Conservation (phyloP, 1,284 basidiomycete genomes). For the Marasmius oreades region DNA sequence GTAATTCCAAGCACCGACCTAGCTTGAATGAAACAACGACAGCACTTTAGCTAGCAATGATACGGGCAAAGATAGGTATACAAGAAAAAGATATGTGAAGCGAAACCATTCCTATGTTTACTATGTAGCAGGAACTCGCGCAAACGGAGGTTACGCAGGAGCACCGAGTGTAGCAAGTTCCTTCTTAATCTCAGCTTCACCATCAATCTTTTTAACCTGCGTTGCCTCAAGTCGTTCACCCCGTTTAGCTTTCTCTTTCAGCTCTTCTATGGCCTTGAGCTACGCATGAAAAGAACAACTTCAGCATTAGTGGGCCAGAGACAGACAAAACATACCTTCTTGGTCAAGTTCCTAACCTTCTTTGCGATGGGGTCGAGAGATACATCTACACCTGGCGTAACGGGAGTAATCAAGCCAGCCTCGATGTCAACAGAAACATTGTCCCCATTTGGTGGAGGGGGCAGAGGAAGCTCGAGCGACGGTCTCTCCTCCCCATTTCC, state of each 20-base stretch:
- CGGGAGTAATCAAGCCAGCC: conserved; percentile 37
- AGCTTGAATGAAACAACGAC: background rate
- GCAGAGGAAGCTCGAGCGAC: conserved; percentile 17
- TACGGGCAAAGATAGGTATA: background rate
- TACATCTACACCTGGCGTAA: conserved; percentile 57
- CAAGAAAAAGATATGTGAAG: background rate
- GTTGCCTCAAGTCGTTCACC: conserved; percentile 92
- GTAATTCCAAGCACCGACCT: background rate
- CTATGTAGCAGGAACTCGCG: background rate
- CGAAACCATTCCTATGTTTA: background rate
- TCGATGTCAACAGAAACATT: conserved; percentile 14
- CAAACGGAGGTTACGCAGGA: background rate
- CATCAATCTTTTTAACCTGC: conserved; percentile 93
- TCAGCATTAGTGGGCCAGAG: background rate
- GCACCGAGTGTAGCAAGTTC: conserved; percentile 55
- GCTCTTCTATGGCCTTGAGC: conserved; percentile 94
- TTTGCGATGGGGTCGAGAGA: conserved; percentile 78
- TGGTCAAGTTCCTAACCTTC: conserved; percentile 90
- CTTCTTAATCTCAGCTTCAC: conserved; percentile 77
- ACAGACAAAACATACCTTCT: conserved; percentile 66
- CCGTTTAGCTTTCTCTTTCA: conserved; percentile 84
- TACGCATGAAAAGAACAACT: conserved; percentile 28
- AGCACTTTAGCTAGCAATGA: background rate
- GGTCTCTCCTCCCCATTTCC: conserved; percentile 18
- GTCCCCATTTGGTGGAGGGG: conserved; percentile 9